A percentile compares a stretch with the other conserved stretches of the same genome.
These are phyloP conservation scores for Pleurostoma richardsiae DNA, from an alignment of 2,329 filamentous ascomycete species.

Conservation along the genomic window DNA sequence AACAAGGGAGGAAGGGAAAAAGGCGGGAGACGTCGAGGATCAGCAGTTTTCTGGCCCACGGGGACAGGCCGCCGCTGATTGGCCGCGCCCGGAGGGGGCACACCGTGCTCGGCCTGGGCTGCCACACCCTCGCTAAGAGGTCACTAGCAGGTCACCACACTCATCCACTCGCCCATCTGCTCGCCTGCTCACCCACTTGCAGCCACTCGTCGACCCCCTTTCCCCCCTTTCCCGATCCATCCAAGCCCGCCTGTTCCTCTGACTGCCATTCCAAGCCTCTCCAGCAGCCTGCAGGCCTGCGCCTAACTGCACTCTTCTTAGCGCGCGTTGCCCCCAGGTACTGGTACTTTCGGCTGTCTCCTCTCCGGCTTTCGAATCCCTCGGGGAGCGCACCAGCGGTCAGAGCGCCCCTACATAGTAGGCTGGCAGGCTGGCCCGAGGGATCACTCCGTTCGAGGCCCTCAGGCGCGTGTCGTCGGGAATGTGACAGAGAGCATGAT, in stretches of 20 bases:
- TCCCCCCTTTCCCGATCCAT: background rate
- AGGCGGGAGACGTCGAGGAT: constrained; percentile 13
- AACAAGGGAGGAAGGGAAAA: constrained; percentile 11
- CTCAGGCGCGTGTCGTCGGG: too few species aligned
- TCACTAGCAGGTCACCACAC: background rate
- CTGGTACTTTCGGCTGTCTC: too few species aligned
- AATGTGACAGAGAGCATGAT: too few species aligned
- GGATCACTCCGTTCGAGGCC: too few species aligned
- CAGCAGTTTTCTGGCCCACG: constrained; percentile 12
- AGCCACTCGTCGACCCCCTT: background rate
- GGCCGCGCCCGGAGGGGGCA: constrained; percentile 4
- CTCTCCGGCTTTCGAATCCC: too few species aligned
- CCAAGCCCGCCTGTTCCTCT: background rate
- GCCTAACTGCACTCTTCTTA: background rate
- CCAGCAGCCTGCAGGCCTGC: background rate
- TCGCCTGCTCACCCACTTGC: too few species aligned
- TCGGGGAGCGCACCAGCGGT: too few species aligned
- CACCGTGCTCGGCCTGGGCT: background rate
- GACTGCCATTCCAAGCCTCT: background rate
- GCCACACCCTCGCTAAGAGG: constrained; percentile 7
- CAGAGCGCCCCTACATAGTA: too few species aligned
- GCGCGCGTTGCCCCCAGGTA: background rate
- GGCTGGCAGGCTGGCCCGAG: too few species aligned
- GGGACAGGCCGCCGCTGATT: constrained; percentile 1
- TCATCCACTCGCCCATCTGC: too few species aligned